Conservation (phyloP, 2,329 filamentous ascomycete species). For the Apiospora kogelbergensis region DNA sequence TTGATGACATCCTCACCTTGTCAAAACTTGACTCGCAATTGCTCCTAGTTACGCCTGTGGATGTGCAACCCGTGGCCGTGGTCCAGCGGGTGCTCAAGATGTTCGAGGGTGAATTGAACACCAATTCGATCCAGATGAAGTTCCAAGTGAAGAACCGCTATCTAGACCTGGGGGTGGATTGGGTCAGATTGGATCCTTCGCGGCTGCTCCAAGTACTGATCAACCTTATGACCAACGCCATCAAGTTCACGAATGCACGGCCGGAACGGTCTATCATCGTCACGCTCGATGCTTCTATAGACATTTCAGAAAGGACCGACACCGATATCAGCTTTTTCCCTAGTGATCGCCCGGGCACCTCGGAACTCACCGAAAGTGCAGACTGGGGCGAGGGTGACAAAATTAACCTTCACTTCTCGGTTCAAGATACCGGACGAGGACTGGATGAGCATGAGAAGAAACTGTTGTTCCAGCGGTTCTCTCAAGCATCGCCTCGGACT, state of each 20-base stretch:
- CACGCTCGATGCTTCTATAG: conserved; percentile 61
- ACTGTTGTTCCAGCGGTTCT: conserved; percentile 67
- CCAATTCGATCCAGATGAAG: conserved; percentile 69
- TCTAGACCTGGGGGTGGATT: conserved; percentile 62
- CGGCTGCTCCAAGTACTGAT: conserved; percentile 74
- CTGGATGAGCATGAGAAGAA: conserved; percentile 65
- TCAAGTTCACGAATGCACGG: conserved; percentile 64
- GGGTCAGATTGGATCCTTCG: conserved; percentile 75
- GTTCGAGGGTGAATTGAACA: conserved; percentile 74
- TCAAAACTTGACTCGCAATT: conserved; percentile 72
- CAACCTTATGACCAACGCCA: conserved; percentile 70
- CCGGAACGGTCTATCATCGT: conserved; percentile 61
- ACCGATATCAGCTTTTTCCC: conserved; percentile 48
- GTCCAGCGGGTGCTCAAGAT: conserved; percentile 72
- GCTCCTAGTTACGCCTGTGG: conserved; percentile 68
- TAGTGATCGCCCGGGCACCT: conserved; percentile 39
- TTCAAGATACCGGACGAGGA: conserved; percentile 70
- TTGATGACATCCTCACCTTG: conserved; percentile 66
- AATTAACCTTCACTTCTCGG: conserved; percentile 71
- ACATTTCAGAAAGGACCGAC: conserved; percentile 42
- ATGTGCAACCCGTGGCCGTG: conserved; percentile 67
- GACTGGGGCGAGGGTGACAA: conserved; percentile 74
- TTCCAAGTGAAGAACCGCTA: conserved; percentile 70
- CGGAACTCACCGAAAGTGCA: conserved; percentile 49
- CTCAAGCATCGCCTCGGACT: conserved; percentile 66